Evolutionary conservation across 2,329 filamentous ascomycete species (phyloP).

Genomic region (Hypoxylon sp.): DNA sequence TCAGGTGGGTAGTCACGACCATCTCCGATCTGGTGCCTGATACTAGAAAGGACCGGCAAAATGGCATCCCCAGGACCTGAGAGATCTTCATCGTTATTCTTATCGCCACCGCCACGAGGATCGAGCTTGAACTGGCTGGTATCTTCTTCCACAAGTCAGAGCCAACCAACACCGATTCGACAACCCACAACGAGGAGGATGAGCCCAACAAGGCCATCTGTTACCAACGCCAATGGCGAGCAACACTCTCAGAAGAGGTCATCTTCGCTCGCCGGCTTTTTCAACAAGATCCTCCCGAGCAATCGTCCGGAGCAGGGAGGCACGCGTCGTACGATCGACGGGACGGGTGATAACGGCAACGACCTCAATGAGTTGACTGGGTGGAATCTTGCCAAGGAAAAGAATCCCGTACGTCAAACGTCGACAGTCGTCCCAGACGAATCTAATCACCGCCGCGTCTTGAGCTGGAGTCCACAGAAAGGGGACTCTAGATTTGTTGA

Average conservation of each 20-base stretch:
- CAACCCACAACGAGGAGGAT: constrained; percentile 30
- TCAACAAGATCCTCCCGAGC: constrained; percentile 63
- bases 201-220: constrained; percentile 32
- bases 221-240: constrained; percentile 8
- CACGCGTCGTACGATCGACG: constrained; percentile 55
- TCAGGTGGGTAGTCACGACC: constrained; percentile 28
- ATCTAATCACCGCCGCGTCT: constrained; percentile 26
- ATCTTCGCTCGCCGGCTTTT: constrained; percentile 56
- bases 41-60: constrained; percentile 9
- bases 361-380: constrained; percentile 48
- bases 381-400: constrained; percentile 50
- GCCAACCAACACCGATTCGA: constrained; percentile 24
- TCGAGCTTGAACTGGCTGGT: constrained; percentile 29
- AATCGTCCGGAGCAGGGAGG: constrained; percentile 65
- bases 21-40: neutral
- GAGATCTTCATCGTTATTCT: constrained; percentile 36
- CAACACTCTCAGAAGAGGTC: constrained; percentile 39
- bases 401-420: constrained; percentile 6
- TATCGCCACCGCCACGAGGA: constrained; percentile 26
- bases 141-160: constrained; percentile 21
- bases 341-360: constrained; percentile 40
- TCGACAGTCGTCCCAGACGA: constrained; percentile 13
- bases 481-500: constrained; percentile 36
- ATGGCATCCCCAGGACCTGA: constrained; percentile 30
- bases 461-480: constrained; percentile 38